Evolutionary conservation across 2,329 filamentous ascomycete species (phyloP).

Genomic region (Hysterium pulicare): DNA sequence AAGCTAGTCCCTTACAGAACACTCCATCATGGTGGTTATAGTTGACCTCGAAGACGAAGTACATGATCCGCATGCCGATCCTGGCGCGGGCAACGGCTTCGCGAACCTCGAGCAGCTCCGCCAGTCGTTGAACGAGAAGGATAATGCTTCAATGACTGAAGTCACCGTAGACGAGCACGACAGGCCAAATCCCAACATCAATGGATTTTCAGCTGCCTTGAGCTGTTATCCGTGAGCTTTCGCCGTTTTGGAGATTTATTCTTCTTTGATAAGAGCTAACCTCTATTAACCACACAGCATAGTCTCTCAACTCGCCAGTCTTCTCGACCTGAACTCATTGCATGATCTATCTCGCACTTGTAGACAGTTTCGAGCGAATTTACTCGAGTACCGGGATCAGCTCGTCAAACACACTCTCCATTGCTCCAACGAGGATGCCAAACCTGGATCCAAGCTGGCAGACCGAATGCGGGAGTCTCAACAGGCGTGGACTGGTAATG

Average conservation of each 20-base stretch:
- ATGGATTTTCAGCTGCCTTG: slow-evolving; percentile 59
- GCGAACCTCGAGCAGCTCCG: slow-evolving; percentile 25
- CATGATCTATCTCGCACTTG: slow-evolving; percentile 80
- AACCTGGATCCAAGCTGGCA: slow-evolving; percentile 54
- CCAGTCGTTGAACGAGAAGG: slow-evolving; percentile 19
- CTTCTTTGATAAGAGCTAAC: slow-evolving; percentile 28
- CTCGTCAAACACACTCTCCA: slow-evolving; percentile 73
- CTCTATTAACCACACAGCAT: slow-evolving; percentile 55
- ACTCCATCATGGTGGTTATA: slow-evolving; percentile 45
- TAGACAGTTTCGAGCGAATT: slow-evolving; percentile 70
- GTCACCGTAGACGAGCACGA: slow-evolving; percentile 19
- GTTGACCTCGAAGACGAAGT: slow-evolving; percentile 42
- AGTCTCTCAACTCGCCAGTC: slow-evolving; percentile 68
- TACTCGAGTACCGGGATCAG: slow-evolving; percentile 73
- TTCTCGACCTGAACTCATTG: slow-evolving; percentile 82
- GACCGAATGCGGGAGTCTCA: slow-evolving; percentile 26
- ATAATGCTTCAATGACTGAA: slow-evolving; percentile 6
- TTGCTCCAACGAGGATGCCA: slow-evolving; percentile 66
- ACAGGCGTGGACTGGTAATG: slow-evolving; percentile 13
- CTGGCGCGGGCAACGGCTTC: slow-evolving; percentile 4
- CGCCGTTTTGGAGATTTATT: slow-evolving; percentile 29
- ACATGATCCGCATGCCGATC: slow-evolving; percentile 13
- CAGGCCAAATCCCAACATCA: slow-evolving; percentile 52
- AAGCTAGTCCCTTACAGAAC: no score
- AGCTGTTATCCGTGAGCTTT: slow-evolving; percentile 66